Base-by-base conservation (phyloP, 768 basidiomycete genomes). In the Infundibulicybe gibba region DNA sequence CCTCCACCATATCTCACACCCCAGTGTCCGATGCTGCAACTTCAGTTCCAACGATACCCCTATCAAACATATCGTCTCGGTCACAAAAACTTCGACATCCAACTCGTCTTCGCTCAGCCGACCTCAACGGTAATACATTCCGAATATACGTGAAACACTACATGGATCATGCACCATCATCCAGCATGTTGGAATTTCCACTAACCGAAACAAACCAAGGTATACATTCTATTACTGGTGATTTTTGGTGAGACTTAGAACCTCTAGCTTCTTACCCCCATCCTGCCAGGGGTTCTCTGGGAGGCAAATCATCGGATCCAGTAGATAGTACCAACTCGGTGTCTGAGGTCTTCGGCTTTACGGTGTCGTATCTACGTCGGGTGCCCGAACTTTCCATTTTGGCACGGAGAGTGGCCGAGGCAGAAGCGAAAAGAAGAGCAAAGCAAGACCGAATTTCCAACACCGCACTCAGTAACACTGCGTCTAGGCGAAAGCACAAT, bases 111-210 rank as follows among this genome's bases (percentile, higher is more conserved):
- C 83, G 76, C 46, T 76, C 80, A 0, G 70, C 71, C 15, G 85
- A 90, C 47, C 77, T 91, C 20, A 90, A 80, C 2, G 75, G 70
- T 3, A 84, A 84, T 49, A 85, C 81, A 0, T 87, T 91, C 59
- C 75, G 84, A 10, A 75, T 87, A 33, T 89, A 91, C 54, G 53
- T 91, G 49, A 88, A 87, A 53, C 83, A 90, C 53, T 90, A 81
- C 62, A 85, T 91, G 83, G 80, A 87, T 54, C 70, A 82, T 54
- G 74, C 72, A 0, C 66, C 70, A 32, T 42, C 57, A 3, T 8
- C 25, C 3, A 25, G 25, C 25, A 25, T 25, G 25, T 8, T 8
- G 25, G 25, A 25, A 25, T 3, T 8, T 8, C 25, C 25, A 25
- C 25, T 25, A 25, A 8, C 25, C 25, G 25, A 25, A 25, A 25